Evolutionary conservation across 1,139 yeast species (phyloP).

Genomic region (Martiniozyma asiatica): DNA sequence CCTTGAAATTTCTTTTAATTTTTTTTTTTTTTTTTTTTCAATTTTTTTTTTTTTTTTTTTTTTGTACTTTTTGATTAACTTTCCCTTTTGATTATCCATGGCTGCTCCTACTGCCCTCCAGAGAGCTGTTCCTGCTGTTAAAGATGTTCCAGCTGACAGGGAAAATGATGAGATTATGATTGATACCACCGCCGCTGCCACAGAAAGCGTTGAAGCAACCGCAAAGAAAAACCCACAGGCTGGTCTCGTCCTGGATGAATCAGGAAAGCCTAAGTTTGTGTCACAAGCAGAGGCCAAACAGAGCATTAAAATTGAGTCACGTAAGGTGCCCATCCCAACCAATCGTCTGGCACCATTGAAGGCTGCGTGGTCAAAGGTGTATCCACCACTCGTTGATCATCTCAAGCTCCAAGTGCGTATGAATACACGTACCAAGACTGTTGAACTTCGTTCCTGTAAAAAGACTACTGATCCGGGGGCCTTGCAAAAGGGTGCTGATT

Average conservation of each 20-base stretch:
- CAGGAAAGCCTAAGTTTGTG: slow-evolving; percentile 81
- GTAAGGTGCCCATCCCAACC: slow-evolving; percentile 92
- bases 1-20: too few species aligned
- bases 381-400: slow-evolving; percentile 92
- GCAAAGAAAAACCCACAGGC: slow-evolving; percentile 24
- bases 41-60: too few species aligned
- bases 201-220: too few species aligned
- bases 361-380: slow-evolving; percentile 82
- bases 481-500: slow-evolving; percentile 94
- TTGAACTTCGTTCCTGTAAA: slow-evolving; percentile 72
- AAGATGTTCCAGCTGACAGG: slow-evolving; percentile 13
- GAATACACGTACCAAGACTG: slow-evolving; percentile 78
- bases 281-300: slow-evolving; percentile 57
- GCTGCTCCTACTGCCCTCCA: too few species aligned
- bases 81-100: too few species aligned
- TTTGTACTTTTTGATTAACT: too few species aligned
- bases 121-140: too few species aligned
- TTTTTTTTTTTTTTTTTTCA: too few species aligned
- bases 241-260: slow-evolving; percentile 67
- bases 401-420: slow-evolving; percentile 89
- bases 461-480: slow-evolving; percentile 90
- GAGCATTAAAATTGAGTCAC: slow-evolving; percentile 67
- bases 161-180: slow-evolving; percentile 52
- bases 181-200: too few species aligned
- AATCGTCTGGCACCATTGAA: slow-evolving; percentile 92